Evolutionary conservation across 2,329 filamentous ascomycete genomes (phyloP).

Genomic region (Mariannaea sp.): DNA sequence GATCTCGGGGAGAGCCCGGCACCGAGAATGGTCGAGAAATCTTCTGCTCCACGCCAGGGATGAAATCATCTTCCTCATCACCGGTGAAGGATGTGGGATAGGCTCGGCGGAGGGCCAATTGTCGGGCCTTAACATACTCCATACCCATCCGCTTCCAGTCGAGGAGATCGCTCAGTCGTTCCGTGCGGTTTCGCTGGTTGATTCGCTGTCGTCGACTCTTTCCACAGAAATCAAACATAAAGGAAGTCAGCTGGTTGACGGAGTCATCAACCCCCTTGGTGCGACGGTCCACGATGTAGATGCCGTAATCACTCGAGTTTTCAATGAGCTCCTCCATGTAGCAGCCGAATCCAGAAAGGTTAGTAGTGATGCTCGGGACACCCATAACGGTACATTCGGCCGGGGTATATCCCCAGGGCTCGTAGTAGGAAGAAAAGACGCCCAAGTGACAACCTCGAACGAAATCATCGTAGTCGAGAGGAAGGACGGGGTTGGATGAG

Average conservation of each 20-base stretch:
- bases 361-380: conserved; percentile 96
- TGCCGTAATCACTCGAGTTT: conserved; percentile 96
- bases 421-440: conserved; percentile 97
- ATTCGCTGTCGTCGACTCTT: conserved; percentile 97
- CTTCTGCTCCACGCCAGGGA: conserved; percentile 91
- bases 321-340: conserved; percentile 99
- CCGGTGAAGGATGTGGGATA: conserved; percentile 85
- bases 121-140: conserved; percentile 97
- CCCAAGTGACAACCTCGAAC: conserved; percentile 95
- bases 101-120: conserved; percentile 86
- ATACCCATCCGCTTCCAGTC: conserved; percentile 99
- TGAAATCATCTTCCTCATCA: conserved; percentile 85
- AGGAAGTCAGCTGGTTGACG: conserved; percentile 86
- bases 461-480: conserved; percentile 97
- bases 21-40: conserved; percentile 93
- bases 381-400: conserved; percentile 99
- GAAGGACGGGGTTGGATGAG: conserved; percentile 91
- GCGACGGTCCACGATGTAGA: conserved; percentile 97
- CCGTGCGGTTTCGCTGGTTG: conserved; percentile 97
- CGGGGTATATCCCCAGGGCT: conserved; percentile 98
- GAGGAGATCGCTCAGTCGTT: conserved; percentile 89
- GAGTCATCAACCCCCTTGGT: conserved; percentile 97
- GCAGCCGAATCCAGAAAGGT: conserved; percentile 95
- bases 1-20: conserved; percentile 87
- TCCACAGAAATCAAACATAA: conserved; percentile 89